phyloP scores from a whole-genome alignment of 768 basidiomycete genomes.

The Asterophora lycoperdoides region DNA sequence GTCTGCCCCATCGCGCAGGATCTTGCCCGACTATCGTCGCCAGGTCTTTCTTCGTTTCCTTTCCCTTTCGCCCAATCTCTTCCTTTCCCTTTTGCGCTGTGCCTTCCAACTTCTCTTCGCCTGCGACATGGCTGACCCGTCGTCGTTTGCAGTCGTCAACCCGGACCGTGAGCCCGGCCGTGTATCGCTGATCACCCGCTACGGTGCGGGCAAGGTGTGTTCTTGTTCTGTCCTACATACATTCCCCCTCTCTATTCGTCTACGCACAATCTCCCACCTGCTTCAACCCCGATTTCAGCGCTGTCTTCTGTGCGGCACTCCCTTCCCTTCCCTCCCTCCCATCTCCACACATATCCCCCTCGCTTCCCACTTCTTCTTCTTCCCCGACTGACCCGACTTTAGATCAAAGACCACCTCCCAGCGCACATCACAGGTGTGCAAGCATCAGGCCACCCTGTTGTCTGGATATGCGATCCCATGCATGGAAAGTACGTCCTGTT shows the following conservation, averaged over 20 bases:
- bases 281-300: no score
- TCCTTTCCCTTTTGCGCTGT: not conserved
- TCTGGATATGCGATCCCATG: conserved; percentile 98
- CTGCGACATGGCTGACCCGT: not conserved
- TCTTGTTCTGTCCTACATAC: not conserved
- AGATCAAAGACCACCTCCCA: conserved; percentile 75
- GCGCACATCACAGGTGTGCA: conserved; percentile 81
- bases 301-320: no score
- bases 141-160: conserved; percentile 65
- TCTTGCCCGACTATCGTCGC: no score
- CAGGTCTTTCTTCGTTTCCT: no score
- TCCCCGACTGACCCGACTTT: not conserved
- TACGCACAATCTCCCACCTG: no score
- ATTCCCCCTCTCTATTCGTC: not conserved
- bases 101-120: not conserved
- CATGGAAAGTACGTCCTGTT: conserved; percentile 82
- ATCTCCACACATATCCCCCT: not conserved
- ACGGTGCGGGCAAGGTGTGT: conserved; percentile 80
- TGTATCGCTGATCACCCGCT: conserved; percentile 89
- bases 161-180: conserved; percentile 77
- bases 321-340: no score
- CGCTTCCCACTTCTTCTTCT: not conserved
- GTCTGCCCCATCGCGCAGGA: no score
- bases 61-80: not conserved
- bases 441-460: conserved; percentile 76